These are phyloP conservation scores for Blastobotrys mokoenaii DNA, from an alignment of 805 yeast genomes.

Conservation along the genomic window DNA sequence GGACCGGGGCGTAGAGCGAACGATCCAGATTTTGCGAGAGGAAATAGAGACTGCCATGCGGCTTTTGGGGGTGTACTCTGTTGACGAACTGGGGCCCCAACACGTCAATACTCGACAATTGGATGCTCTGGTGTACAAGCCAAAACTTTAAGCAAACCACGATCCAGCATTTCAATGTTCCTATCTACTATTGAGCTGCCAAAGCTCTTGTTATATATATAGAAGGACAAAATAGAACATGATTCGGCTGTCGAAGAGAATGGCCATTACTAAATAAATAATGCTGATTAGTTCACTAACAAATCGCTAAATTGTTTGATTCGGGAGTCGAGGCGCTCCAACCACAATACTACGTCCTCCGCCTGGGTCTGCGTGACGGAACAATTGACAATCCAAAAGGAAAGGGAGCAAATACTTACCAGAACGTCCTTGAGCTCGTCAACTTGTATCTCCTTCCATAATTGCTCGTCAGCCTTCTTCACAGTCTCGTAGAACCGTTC, in stretches of 20 bases:
- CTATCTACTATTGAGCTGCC: too few relatives aligned
- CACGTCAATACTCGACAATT: slow-evolving; percentile 17
- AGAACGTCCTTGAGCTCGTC: neutral
- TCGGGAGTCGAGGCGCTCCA: too few relatives aligned
- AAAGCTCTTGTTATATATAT: too few relatives aligned
- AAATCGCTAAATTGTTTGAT: too few relatives aligned
- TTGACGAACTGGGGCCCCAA: slow-evolving; percentile 36
- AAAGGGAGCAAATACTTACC: neutral
- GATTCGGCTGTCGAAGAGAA: too few relatives aligned
- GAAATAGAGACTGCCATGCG: slow-evolving; percentile 62
- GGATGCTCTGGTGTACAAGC: slow-evolving; percentile 10
- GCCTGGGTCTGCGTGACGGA: neutral
- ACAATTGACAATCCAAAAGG: neutral
- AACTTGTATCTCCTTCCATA: neutral
- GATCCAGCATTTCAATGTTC: too few relatives aligned
- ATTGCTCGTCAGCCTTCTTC: neutral
- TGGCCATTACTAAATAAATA: too few relatives aligned
- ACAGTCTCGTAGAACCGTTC: neutral
- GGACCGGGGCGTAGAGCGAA: slow-evolving; percentile 52
- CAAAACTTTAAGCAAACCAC: neutral
- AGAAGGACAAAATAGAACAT: too few relatives aligned
- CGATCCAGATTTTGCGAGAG: slow-evolving; percentile 48
- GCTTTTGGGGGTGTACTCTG: slow-evolving; percentile 47
- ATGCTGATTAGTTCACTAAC: too few relatives aligned
- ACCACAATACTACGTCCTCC: too few relatives aligned